These are phyloP conservation scores for Beta corolliflora DNA, from an alignment of 179 eudicot species.

Conservation along the genomic window DNA sequence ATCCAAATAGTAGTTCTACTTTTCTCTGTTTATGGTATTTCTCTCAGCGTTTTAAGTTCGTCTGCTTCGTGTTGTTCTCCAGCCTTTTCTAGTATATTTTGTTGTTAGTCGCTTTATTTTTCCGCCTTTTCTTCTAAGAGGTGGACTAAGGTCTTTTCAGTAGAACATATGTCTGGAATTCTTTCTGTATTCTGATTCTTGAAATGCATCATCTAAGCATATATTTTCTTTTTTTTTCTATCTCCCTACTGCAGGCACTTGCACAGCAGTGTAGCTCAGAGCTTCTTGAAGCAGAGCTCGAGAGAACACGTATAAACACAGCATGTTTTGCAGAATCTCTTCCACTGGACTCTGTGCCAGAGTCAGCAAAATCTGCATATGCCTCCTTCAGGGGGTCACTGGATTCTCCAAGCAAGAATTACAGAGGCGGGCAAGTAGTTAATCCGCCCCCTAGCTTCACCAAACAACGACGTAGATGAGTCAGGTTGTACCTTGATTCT, in stretches of 20 bases:
- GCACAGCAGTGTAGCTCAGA: slow-evolving; percentile 90
- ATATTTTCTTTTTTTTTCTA: background rate
- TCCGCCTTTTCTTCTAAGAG: too few species aligned
- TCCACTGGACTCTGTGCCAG: slow-evolving; percentile 64
- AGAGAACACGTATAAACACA: slow-evolving; percentile 86
- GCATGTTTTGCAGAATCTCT: slow-evolving; percentile 88
- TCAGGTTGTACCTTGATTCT: slow-evolving; percentile 1
- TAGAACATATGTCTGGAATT: background rate
- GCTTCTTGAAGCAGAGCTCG: slow-evolving; percentile 82
- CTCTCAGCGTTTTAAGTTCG: background rate
- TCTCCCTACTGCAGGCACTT: slow-evolving; percentile 76
- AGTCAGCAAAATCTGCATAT: slow-evolving; percentile 73
- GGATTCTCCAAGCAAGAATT: slow-evolving; percentile 65
- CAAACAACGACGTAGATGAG: slow-evolving; percentile 71
- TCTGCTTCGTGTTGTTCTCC: background rate
- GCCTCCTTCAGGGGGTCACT: slow-evolving; percentile 66
- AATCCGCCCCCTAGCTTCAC: slow-evolving; percentile 53
- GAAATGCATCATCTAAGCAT: background rate
- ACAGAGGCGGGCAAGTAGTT: slow-evolving; percentile 48
- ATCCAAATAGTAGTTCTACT: background rate
- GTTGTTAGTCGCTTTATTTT: background rate
- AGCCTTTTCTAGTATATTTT: background rate
- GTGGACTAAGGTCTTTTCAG: background rate
- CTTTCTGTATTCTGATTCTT: slow-evolving; percentile 1
- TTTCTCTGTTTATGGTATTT: background rate